Evolutionary conservation across 2,329 filamentous ascomycete genomes (phyloP).

Genomic region (Didymellaceae sp.): DNA sequence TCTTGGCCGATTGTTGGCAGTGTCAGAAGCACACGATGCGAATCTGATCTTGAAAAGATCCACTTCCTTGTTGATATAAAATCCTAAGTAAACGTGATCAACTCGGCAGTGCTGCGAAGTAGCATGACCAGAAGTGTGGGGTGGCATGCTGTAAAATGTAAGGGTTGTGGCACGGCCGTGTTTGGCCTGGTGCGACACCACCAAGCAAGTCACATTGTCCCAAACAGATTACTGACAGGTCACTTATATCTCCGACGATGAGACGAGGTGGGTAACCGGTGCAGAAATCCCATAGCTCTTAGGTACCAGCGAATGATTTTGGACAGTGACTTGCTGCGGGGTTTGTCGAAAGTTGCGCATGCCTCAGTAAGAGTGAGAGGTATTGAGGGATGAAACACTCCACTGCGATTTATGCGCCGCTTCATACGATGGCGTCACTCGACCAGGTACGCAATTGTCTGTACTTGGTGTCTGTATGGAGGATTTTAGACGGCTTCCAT

Average conservation of each 20-base stretch:
- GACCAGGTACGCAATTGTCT: no score
- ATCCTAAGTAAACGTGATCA: no score
- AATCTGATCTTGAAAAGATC: no score
- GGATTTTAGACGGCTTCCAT: slow-evolving; percentile 31
- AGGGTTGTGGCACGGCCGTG: slow-evolving; percentile 35
- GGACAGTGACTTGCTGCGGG: background rate
- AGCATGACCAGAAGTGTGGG: no score
- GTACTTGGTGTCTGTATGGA: no score
- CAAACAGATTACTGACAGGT: slow-evolving; percentile 27
- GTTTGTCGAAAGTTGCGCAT: background rate
- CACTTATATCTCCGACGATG: slow-evolving; percentile 33
- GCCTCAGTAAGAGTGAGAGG: background rate
- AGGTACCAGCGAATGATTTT: background rate
- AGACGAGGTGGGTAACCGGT: background rate
- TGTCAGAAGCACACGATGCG: no score
- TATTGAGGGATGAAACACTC: slow-evolving; percentile 6
- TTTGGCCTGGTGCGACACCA: slow-evolving; percentile 25
- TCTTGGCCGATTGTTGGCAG: no score
- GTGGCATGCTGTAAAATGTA: slow-evolving; percentile 22
- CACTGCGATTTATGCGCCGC: background rate
- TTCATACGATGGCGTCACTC: background rate
- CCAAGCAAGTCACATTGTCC: slow-evolving; percentile 2
- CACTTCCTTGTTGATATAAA: no score
- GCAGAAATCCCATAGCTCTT: background rate
- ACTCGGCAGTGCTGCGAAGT: no score